These are phyloP conservation scores for Xylaria scruposa DNA, from an alignment of 495 filamentous ascomycete species.

Conservation along the genomic window DNA sequence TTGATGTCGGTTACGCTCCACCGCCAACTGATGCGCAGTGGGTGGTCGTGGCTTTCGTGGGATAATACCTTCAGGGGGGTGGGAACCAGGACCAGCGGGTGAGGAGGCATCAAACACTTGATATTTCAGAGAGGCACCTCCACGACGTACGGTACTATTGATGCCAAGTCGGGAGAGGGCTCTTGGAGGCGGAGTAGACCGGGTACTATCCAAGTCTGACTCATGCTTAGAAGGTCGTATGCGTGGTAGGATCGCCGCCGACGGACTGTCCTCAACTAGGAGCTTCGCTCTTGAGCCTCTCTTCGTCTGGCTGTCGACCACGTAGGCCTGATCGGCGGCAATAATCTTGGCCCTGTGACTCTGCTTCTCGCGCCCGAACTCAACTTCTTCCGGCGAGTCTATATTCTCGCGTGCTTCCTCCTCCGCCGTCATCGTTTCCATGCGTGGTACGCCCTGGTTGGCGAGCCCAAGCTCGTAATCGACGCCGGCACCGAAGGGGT, in stretches of 20 bases:
- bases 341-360: slow-evolving; percentile 79
- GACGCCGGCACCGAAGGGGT: slow-evolving; percentile 86
- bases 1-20: slow-evolving; percentile 86
- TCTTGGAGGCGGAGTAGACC: slow-evolving; percentile 63
- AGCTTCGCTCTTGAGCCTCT: slow-evolving; percentile 43
- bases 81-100: slow-evolving; percentile 47
- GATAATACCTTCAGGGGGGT: slow-evolving; percentile 50
- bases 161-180: slow-evolving; percentile 50
- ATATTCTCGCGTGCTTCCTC: slow-evolving; percentile 85
- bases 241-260: slow-evolving; percentile 56
- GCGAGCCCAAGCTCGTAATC: slow-evolving; percentile 66
- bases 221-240: slow-evolving; percentile 63
- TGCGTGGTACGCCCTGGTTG: slow-evolving; percentile 79
- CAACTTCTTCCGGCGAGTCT: slow-evolving; percentile 83
- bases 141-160: slow-evolving; percentile 51
- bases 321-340: slow-evolving; percentile 57
- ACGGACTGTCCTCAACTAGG: slow-evolving; percentile 65
- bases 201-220: slow-evolving; percentile 63
- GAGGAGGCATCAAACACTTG: slow-evolving; percentile 60
- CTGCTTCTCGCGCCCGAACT: slow-evolving; percentile 86
- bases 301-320: slow-evolving; percentile 58
- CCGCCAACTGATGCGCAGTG: slow-evolving; percentile 91
- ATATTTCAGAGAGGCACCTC: slow-evolving; percentile 56
- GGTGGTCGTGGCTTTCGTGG: slow-evolving; percentile 72
- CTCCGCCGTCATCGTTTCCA: slow-evolving; percentile 77